Evolutionary conservation across 1,284 basidiomycete genomes (phyloP).

Genomic region (Acaromyces ingoldii): DNA sequence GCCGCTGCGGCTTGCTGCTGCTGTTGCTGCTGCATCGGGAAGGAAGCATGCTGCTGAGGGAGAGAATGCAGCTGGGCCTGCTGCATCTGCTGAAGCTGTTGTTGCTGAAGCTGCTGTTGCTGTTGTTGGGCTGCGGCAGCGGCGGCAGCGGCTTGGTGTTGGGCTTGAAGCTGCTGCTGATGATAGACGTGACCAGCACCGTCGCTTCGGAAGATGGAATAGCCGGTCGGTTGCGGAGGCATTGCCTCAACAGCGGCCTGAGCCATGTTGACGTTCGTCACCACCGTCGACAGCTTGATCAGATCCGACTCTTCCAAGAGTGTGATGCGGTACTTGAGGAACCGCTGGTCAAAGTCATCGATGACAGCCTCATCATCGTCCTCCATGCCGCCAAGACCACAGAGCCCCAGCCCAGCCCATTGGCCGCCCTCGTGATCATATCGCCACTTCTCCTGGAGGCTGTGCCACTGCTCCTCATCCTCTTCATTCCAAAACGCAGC

Average conservation of each 20-base stretch:
- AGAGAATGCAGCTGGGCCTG: conserved; percentile 26
- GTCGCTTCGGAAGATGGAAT: conserved; percentile 9
- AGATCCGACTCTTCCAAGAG: conserved; percentile 47
- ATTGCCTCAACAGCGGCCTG: conserved; percentile 40
- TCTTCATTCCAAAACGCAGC: conserved; percentile 7
- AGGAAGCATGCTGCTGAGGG: conserved; percentile 21
- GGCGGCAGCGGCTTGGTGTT: too few relatives aligned
- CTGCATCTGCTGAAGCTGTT: conserved; percentile 12
- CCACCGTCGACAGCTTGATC: conserved; percentile 45
- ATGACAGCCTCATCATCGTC: conserved; percentile 49
- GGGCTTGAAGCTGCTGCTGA: conserved; percentile 16
- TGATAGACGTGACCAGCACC: neutral
- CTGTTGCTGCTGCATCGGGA: conserved; percentile 15
- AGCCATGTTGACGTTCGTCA: conserved; percentile 47
- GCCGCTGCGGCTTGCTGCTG: conserved; percentile 3
- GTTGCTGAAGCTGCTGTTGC: conserved; percentile 5
- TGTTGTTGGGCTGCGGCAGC: conserved; percentile 17
- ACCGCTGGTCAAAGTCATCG: conserved; percentile 49
- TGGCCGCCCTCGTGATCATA: conserved; percentile 48
- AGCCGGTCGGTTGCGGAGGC: conserved; percentile 14
- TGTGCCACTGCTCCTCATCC: conserved; percentile 18
- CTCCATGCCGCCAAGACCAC: conserved; percentile 49
- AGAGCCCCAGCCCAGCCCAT: conserved; percentile 46
- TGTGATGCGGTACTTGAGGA: conserved; percentile 49
- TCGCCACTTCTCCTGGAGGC: conserved; percentile 42